A percentile compares a stretch with the other conserved stretches of the same genome.
phyloP scores from a whole-genome alignment of 805 yeast species.

The Yarrowia yakushimensis region DNA sequence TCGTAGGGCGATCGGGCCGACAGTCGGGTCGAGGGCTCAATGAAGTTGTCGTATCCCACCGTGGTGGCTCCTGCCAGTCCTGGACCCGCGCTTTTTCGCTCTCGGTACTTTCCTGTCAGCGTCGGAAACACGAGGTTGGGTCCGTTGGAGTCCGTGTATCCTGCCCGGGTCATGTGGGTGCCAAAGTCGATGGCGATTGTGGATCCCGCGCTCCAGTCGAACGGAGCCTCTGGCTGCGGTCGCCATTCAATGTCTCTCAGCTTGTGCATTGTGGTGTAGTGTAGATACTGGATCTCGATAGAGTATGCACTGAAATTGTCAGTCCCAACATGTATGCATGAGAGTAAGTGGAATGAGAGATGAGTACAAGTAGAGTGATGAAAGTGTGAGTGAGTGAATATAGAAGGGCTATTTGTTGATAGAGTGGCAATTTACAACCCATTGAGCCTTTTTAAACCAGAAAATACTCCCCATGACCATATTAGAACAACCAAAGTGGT shows the following conservation, averaged over 20 bases:
- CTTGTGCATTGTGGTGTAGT: background rate
- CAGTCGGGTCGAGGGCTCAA: slow-evolving; percentile 66
- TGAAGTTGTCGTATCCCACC: slow-evolving; percentile 75
- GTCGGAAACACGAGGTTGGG: slow-evolving; percentile 68
- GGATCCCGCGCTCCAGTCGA: slow-evolving; percentile 48
- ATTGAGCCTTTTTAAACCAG: no score
- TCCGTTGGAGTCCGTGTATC: slow-evolving; percentile 34
- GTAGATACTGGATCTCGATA: no score
- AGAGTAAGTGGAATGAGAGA: no score
- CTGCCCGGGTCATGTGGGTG: slow-evolving; percentile 45
- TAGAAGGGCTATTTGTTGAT: no score
- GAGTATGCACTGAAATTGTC: background rate
- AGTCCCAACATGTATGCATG: background rate
- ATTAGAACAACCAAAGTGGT: no score
- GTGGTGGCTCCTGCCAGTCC: slow-evolving; percentile 52
- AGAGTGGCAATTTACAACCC: no score
- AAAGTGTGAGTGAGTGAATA: no score
- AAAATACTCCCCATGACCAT: no score
- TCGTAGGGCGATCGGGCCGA: slow-evolving; percentile 80
- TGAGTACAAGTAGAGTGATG: background rate
- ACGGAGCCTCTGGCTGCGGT: slow-evolving; percentile 46
- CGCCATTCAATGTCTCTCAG: slow-evolving; percentile 13
- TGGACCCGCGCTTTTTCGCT: slow-evolving; percentile 54
- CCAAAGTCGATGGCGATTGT: slow-evolving; percentile 94
- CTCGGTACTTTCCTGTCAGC: slow-evolving; percentile 69